A percentile compares a stretch with the other conserved stretches of the same genome.
Evolutionary conservation across 1,284 basidiomycete species (phyloP).

Genomic region (Marasmius oreades): DNA sequence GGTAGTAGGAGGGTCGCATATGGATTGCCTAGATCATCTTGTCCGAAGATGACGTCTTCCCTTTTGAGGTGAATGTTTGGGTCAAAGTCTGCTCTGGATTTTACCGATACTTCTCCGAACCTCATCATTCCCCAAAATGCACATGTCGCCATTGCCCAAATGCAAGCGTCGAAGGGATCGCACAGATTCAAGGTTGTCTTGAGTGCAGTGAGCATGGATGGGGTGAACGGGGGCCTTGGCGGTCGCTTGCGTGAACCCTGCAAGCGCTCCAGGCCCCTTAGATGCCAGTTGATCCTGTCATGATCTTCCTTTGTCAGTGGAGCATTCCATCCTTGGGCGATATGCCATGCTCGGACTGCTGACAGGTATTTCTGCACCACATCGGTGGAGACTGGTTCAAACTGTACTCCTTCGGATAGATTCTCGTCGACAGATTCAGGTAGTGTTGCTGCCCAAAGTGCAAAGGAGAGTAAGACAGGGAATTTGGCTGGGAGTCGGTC

Average conservation of each 20-base stretch:
- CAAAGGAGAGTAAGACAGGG: neutral
- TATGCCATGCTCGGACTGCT: slow-evolving; percentile 26
- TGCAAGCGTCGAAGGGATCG: slow-evolving; percentile 7
- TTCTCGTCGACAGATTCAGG: slow-evolving; percentile 1
- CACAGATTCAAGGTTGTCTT: neutral
- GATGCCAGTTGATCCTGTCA: slow-evolving; percentile 15
- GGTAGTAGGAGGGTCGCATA: slow-evolving; percentile 27
- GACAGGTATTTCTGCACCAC: slow-evolving; percentile 23
- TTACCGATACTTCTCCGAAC: slow-evolving; percentile 12
- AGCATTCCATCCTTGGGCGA: slow-evolving; percentile 27
- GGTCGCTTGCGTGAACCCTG: neutral
- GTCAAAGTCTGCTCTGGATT: neutral
- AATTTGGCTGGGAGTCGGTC: neutral
- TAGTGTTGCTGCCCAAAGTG: slow-evolving; percentile 13
- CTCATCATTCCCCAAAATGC: slow-evolving; percentile 14
- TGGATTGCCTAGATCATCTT: slow-evolving; percentile 19
- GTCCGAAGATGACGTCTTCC: slow-evolving; percentile 12
- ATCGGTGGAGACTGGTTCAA: slow-evolving; percentile 21
- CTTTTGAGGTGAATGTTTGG: neutral
- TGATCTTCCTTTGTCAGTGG: slow-evolving; percentile 18
- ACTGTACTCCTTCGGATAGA: slow-evolving; percentile 10
- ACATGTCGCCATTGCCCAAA: slow-evolving; percentile 2
- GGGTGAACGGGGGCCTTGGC: slow-evolving; percentile 6
- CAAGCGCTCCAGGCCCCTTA: slow-evolving; percentile 4
- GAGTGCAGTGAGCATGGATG: slow-evolving; percentile 4